A percentile compares a stretch with the other conserved stretches of the same genome.
phyloP scores from a whole-genome alignment of 108 stramenopile species.

The Nitzschia sp. region DNA sequence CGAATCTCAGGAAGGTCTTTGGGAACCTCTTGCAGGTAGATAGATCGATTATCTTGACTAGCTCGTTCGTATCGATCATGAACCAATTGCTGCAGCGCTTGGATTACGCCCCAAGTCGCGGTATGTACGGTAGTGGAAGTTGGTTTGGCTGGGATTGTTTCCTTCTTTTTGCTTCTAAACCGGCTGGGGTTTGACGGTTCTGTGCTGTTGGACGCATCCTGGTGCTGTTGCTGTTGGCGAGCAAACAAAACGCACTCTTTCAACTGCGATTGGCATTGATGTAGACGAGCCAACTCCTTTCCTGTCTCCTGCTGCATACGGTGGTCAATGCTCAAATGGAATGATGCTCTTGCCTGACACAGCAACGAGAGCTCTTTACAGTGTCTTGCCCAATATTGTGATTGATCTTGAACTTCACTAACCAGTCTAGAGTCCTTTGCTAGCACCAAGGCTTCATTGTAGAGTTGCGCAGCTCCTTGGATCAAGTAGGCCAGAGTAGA shows the following conservation, averaged over 20 bases:
- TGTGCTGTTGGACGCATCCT: constrained; percentile 5
- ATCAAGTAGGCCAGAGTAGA: constrained; percentile 38
- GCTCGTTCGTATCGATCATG: constrained; percentile 37
- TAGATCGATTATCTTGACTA: constrained; percentile 38
- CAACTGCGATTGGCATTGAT: constrained; percentile 14
- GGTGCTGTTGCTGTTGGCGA: neutral
- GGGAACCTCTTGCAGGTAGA: constrained; percentile 47
- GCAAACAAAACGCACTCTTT: constrained; percentile 29
- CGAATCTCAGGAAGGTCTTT: constrained; percentile 40
- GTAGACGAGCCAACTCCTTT: constrained; percentile 41
- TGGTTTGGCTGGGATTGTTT: constrained; percentile 4
- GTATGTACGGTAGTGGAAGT: constrained; percentile 21
- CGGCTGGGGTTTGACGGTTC: neutral
- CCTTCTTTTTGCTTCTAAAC: neutral
- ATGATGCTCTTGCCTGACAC: constrained; percentile 43
- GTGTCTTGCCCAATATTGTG: constrained; percentile 44
- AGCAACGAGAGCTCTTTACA: constrained; percentile 46
- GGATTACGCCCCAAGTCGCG: too few relatives aligned
- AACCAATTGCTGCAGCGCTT: constrained; percentile 20
- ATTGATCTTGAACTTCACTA: constrained; percentile 36
- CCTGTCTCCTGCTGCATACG: constrained; percentile 37
- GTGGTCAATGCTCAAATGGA: constrained; percentile 40
- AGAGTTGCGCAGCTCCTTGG: constrained; percentile 34
- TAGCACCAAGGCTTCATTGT: constrained; percentile 41
- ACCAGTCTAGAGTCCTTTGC: constrained; percentile 47